These are phyloP conservation scores for Neurospora cerealis DNA, from an alignment of 495 filamentous ascomycete species.

Conservation along the genomic window DNA sequence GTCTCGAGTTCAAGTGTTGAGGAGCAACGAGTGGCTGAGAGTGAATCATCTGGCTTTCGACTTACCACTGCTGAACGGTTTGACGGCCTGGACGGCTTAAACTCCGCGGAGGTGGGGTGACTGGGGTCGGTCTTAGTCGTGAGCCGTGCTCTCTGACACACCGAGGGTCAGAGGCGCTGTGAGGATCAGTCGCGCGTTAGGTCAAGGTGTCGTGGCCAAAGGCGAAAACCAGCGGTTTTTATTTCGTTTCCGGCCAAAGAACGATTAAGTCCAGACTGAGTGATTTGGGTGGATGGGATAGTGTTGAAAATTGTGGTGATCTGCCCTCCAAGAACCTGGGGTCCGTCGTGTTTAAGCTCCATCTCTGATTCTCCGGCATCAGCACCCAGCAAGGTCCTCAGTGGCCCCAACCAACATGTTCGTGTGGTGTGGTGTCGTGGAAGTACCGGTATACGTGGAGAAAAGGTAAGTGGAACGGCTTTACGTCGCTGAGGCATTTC, in stretches of 20 bases:
- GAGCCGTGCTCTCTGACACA: not conserved
- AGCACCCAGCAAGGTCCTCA: not conserved
- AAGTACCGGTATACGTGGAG: not conserved
- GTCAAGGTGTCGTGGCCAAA: slow-evolving; percentile 7
- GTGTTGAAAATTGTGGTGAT: not conserved
- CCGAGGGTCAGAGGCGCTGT: not conserved
- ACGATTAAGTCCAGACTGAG: not conserved
- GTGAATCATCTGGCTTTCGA: slow-evolving; percentile 9
- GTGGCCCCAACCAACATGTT: not conserved
- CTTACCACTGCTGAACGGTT: not conserved
- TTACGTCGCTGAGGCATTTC: not conserved
- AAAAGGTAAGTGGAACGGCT: not conserved
- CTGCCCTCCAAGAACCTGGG: not conserved
- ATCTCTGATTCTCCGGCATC: not conserved
- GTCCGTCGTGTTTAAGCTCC: not conserved
- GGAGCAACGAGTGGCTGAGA: slow-evolving; percentile 11
- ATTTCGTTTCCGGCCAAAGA: slow-evolving; percentile 12
- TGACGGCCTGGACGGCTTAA: not conserved
- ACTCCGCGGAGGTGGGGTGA: not conserved
- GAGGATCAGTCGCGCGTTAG: slow-evolving; percentile 18
- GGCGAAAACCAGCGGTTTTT: slow-evolving; percentile 9
- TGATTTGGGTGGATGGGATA: not conserved
- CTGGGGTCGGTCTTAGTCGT: not conserved
- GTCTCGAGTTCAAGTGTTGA: slow-evolving; percentile 9
- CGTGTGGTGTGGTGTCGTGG: not conserved